A percentile compares a stretch with the other conserved stretches of the same genome.
Conservation (phyloP, 2,329 filamentous ascomycete species). For the Tolypocladium paradoxum region DNA sequence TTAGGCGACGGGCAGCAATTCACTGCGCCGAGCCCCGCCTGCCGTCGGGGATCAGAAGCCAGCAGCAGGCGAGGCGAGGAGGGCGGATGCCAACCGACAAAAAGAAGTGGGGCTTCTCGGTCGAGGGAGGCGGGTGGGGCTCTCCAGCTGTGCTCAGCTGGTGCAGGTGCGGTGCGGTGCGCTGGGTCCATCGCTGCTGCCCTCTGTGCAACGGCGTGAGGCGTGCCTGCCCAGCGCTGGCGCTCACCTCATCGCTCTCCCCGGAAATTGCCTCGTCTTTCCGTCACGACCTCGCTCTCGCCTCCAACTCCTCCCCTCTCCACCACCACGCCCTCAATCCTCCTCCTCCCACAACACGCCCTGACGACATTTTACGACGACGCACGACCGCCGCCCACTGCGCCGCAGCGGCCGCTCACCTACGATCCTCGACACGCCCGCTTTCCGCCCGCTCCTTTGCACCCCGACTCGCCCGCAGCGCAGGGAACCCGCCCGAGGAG, state of each 20-base stretch:
- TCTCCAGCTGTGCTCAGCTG: background rate
- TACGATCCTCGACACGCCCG: too few relatives aligned
- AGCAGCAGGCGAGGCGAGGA: too few relatives aligned
- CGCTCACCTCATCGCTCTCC: too few relatives aligned
- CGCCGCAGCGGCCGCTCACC: too few relatives aligned
- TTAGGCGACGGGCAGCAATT: background rate
- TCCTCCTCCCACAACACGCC: conserved; percentile 1
- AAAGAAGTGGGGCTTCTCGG: background rate
- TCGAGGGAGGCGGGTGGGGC: background rate
- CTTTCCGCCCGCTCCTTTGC: too few relatives aligned
- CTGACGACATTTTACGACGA: too few relatives aligned
- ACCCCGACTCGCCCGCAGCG: too few relatives aligned
- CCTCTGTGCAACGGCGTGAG: background rate
- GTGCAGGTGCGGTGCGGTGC: background rate
- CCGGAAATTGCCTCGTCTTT: conserved; percentile 21
- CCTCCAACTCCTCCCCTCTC: conserved; percentile 8
- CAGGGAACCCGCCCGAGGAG: too few relatives aligned
- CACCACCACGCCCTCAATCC: conserved; percentile 5
- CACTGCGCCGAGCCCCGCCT: background rate
- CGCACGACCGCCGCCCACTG: too few relatives aligned
- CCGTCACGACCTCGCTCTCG: conserved; percentile 7
- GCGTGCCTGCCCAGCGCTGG: too few relatives aligned
- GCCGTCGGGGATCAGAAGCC: background rate
- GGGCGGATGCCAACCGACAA: too few relatives aligned
- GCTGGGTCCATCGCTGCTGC: background rate